A percentile compares a stretch with the other conserved stretches of the same genome.
Evolutionary conservation across 192 early-diverging fungal genomes (phyloP).

Genomic region (Funneliformis mosseae): DNA sequence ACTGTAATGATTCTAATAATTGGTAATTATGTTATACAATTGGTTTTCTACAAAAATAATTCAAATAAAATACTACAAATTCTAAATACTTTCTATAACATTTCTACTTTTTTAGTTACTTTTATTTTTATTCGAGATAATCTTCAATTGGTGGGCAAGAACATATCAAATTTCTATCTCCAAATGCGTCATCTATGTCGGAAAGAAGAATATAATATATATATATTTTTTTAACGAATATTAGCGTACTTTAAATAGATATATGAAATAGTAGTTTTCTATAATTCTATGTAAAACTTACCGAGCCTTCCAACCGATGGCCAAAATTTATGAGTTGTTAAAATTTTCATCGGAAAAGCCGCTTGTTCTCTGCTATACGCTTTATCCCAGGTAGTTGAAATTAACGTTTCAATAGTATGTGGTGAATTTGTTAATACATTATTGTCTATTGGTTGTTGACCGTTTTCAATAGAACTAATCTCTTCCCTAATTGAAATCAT

Average conservation of each 20-base stretch:
- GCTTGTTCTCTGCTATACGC: constrained; percentile 87
- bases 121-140: constrained; percentile 45
- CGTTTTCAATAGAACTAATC: constrained; percentile 86
- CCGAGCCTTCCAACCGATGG: constrained; percentile 84
- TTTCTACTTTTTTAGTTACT: not conserved
- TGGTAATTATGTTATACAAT: not conserved
- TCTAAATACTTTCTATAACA: not conserved
- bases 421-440: constrained; percentile 91
- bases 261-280: too few relatives aligned
- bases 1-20: too few relatives aligned
- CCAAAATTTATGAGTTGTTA: constrained; percentile 96
- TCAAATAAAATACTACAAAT: not conserved
- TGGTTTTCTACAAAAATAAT: not conserved
- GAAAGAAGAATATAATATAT: too few relatives aligned
- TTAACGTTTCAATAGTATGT: constrained; percentile 79
- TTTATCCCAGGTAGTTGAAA: constrained; percentile 75
- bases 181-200: constrained; percentile 87
- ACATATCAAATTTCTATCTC: constrained; percentile 93
- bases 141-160: constrained; percentile 93
- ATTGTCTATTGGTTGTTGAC: constrained; percentile 78
- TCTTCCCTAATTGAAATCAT: constrained; percentile 95
- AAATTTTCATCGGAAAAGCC: constrained; percentile 83
- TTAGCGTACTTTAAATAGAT: constrained; percentile 15
- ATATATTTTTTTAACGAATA: too few relatives aligned
- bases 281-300: constrained; percentile 16